Base-by-base conservation (phyloP, 2,329 filamentous ascomycete species). In the Didymella sp. region DNA sequence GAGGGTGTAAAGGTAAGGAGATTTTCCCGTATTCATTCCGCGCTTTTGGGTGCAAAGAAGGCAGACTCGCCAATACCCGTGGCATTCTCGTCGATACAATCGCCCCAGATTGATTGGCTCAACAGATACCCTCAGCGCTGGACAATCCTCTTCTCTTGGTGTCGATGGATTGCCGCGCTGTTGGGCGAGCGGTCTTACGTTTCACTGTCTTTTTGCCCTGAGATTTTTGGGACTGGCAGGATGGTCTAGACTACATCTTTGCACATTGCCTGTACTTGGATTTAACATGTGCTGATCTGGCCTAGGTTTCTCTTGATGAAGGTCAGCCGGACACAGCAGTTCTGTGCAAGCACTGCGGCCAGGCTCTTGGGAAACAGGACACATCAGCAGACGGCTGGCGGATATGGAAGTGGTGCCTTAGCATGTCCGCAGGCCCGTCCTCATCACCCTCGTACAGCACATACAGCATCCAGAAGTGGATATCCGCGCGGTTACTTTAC, bases 21-120 rank as follows among this genome's bases (percentile, higher is more conserved):
- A 59, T 9, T 41, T 46, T 47, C 19, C 2, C 50, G 37, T 11
- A 19, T 56, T 19, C 19, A n/a, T 42, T 27, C 25, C 9, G 54
- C 44, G 27, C 48, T 22, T 48, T 21, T 51, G 82, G 83, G 81
- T 74, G 80, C 76, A 68, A 83, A 86, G 84, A 86, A 85, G 81
- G 82, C 81, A 79, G 73, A 78, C 74, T 71, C 72, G 74, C 76
- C 77, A 62, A 56, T 73, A 61, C 67, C 69, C 60, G 75, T 83
- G 82, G 79, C 75, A 76, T 74, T 74, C 78, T 76, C 79, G 81
- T 78, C 81, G 84, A 86, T 86, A 86, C 84, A 81, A 80, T 72
- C 82, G 78, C 82, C 84, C 82, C 69, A 86, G 61, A 86, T 71
- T 55, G 82, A 69, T 47, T 56, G 42, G 58, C 67, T 71, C 68